Evolutionary conservation across 169 alveolate species (phyloP).

Genomic region (Amoebophrya sp.): DNA sequence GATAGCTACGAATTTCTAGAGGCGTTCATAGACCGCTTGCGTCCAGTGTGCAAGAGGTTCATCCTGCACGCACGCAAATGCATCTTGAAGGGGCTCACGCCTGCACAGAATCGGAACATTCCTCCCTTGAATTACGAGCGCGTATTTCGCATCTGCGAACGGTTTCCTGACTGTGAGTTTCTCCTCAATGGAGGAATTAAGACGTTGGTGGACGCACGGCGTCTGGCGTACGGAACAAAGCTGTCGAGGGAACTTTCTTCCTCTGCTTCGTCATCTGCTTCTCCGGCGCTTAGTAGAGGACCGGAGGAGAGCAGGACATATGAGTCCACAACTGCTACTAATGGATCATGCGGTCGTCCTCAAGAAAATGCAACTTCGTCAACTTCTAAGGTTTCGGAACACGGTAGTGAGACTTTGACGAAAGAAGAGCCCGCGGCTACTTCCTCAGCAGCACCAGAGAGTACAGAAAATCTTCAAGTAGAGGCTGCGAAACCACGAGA

Average conservation of each 20-base stretch:
- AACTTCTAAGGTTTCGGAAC: no score
- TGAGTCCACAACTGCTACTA: no score
- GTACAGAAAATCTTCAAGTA: no score
- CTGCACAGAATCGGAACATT: slow-evolving; percentile 78
- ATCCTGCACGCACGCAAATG: slow-evolving; percentile 90
- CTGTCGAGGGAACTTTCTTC: background rate
- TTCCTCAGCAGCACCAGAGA: no score
- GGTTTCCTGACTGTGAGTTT: slow-evolving; percentile 76
- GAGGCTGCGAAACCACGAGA: no score
- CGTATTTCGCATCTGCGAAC: slow-evolving; percentile 71
- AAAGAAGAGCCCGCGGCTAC: no score
- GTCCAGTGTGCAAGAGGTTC: slow-evolving; percentile 52
- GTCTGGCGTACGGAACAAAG: slow-evolving; percentile 50
- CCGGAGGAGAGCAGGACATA: no score
- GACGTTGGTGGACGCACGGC: slow-evolving; percentile 56
- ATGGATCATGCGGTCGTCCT: no score
- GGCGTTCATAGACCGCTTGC: slow-evolving; percentile 59
- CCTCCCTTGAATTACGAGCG: slow-evolving; percentile 82
- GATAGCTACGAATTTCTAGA: slow-evolving; percentile 69
- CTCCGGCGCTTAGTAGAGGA: no score
- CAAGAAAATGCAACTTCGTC: no score
- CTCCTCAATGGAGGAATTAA: slow-evolving; percentile 82
- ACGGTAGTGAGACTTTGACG: no score
- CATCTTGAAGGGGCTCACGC: slow-evolving; percentile 78
- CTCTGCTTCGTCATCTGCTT: no score